A percentile compares a stretch with the other conserved stretches of the same genome.
phyloP scores from a whole-genome alignment of 2,329 filamentous ascomycete genomes.

The Helotiales sp. region DNA sequence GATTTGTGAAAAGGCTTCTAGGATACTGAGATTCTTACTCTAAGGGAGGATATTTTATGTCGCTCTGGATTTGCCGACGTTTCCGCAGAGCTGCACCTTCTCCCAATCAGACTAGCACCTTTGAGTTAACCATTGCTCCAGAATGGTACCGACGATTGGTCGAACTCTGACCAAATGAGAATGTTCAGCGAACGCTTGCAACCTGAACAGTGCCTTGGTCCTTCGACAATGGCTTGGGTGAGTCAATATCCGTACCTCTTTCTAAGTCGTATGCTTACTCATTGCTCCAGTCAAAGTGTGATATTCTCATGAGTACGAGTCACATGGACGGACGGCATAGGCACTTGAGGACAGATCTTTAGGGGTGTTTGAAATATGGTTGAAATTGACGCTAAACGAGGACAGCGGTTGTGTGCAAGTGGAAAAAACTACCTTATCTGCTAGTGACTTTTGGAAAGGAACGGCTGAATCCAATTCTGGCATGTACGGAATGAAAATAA shows the following conservation, averaged over 20 bases:
- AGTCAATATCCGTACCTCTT: not conserved
- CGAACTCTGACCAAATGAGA: not conserved
- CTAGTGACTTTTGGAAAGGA: too few species aligned
- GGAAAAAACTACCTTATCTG: too few species aligned
- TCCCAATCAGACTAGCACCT: conserved; percentile 11
- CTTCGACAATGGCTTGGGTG: not conserved
- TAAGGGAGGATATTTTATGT: not conserved
- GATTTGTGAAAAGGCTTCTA: conserved; percentile 23
- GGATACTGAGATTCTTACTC: conserved; percentile 22
- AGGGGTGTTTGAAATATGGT: too few species aligned
- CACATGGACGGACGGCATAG: not conserved
- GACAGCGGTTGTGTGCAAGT: too few species aligned
- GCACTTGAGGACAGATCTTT: not conserved
- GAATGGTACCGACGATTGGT: not conserved
- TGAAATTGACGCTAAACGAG: too few species aligned
- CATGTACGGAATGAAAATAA: too few species aligned
- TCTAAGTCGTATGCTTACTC: not conserved
- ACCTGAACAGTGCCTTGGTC: not conserved
- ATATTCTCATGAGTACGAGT: not conserved
- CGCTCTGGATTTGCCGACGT: not conserved
- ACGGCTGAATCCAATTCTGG: too few species aligned
- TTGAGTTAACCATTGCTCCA: not conserved
- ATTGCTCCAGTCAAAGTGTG: not conserved
- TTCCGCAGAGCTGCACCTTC: conserved; percentile 8
- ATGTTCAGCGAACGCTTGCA: not conserved